Evolutionary conservation across 805 yeast species (phyloP), one percentile per base, ranked within the genome.

Genomic region (Saccharomycopsis sp.): DNA sequence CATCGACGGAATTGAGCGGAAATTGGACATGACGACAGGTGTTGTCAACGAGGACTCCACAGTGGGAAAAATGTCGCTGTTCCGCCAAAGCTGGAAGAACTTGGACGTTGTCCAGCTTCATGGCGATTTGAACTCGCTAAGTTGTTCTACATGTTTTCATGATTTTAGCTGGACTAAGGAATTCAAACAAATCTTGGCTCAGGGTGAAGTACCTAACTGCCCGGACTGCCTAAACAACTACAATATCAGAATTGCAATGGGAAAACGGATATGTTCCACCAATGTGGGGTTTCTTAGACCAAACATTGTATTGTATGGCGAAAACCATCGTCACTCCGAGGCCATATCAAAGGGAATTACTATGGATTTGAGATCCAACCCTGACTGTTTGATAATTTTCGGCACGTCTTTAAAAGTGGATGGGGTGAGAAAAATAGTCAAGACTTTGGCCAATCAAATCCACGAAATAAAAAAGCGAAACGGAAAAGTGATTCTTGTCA

Each of bases 351-450:
- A 77, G 52, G 90, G 91, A 5, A 71, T 89, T 46, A 78, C 75
- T 53, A 75, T 79, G 20, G 98, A 92, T 71, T 66, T 89, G 58
- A 76, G 74, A 60, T 73, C 79, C 50, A 77, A 74, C 59, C 96
- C 97, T 0, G 96, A 91, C 66, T 68, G 89, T 60, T 76, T 94
- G 52, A 71, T 92, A n/a, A 87, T 92, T 9, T 84, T 89, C 79
- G 99, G 99, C 0, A 94, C 99, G 0, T 89, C 97, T 2, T 75
- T 94, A 47, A 88, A 84, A 71, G 98, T 92, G 12, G 88, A 85
- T 63, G 99, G 99, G 0, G 91, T 94, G 52, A 87, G 84, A 66
- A 82, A 80, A 63, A 74, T 92, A 20, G 97, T 91, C 1, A 80
- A 81, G 61, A 78, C 79, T 21, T 69, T 89, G 61, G 83, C 95